phyloP scores from a whole-genome alignment of 495 filamentous ascomycete species.

The Penicillium daleae region DNA sequence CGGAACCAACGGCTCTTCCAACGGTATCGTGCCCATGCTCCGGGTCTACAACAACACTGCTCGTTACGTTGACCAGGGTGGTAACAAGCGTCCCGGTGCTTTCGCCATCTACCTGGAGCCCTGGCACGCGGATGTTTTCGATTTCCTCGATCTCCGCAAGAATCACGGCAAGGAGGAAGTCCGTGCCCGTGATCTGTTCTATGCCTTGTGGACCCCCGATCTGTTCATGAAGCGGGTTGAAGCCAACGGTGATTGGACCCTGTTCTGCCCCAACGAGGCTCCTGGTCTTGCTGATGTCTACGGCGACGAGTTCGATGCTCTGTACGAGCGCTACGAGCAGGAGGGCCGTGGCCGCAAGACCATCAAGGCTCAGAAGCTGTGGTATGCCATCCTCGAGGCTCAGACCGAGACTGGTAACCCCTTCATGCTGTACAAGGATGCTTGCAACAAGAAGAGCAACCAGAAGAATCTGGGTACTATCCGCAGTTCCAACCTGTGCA shows the following conservation, averaged over 20 bases:
- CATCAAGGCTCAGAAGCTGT: constrained; percentile 97
- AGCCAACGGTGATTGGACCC: constrained; percentile 91
- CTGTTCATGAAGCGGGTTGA: constrained; percentile 99
- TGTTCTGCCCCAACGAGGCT: constrained; percentile 96
- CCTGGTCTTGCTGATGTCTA: constrained; percentile 95
- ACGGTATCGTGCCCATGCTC: constrained; percentile 96
- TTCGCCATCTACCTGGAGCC: constrained; percentile 99
- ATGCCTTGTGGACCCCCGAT: constrained; percentile 97
- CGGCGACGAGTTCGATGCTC: constrained; percentile 93
- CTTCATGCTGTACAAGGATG: constrained; percentile 99
- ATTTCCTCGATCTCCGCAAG: constrained; percentile 96
- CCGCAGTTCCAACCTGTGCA: constrained; percentile 97
- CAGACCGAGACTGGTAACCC: constrained; percentile 99
- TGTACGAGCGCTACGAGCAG: constrained; percentile 92
- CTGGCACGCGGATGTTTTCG: constrained; percentile 97
- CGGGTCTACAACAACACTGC: constrained; percentile 99
- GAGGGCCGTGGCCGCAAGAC: constrained; percentile 88
- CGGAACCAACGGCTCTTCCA: constrained; percentile 96
- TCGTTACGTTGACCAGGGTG: constrained; percentile 97
- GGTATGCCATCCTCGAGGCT: constrained; percentile 96
- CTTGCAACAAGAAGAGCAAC: constrained; percentile 98
- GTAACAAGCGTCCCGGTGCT: constrained; percentile 97
- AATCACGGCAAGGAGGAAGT: constrained; percentile 99
- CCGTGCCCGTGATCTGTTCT: constrained; percentile 95
- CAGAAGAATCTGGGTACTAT: constrained; percentile 99